Evolutionary conservation across 768 basidiomycete genomes (phyloP).

Genomic region (Trametes coccinea): DNA sequence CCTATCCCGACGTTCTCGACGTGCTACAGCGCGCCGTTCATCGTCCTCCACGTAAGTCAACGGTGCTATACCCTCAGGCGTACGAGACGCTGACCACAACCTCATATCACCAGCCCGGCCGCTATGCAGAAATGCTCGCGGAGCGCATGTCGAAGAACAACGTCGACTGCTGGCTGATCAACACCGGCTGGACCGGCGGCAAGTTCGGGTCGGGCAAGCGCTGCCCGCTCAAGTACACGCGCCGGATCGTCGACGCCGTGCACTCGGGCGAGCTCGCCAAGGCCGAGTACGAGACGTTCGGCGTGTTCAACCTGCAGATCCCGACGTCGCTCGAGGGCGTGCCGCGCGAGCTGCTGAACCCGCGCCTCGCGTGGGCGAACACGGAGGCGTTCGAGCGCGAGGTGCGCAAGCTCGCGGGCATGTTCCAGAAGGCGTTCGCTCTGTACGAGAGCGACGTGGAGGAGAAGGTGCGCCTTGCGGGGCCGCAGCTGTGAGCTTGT

Average conservation of each 20-base stretch:
- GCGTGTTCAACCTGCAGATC: slow-evolving; percentile 79
- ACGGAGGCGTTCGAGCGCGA: slow-evolving; percentile 90
- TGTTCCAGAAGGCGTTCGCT: slow-evolving; percentile 95
- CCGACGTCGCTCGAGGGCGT: slow-evolving; percentile 85
- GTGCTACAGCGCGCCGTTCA: slow-evolving; percentile 99
- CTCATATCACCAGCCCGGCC: slow-evolving; percentile 60
- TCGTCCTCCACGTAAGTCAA: slow-evolving; percentile 81
- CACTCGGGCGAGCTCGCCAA: slow-evolving; percentile 90
- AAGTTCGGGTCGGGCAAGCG: slow-evolving; percentile 92
- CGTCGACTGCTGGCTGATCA: slow-evolving; percentile 97
- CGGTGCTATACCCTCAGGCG: not conserved
- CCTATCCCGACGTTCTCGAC: slow-evolving; percentile 99
- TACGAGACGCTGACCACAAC: not conserved
- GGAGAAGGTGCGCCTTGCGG: slow-evolving; percentile 77
- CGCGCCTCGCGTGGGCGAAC: slow-evolving; percentile 81
- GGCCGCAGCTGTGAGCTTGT: slow-evolving; percentile 51
- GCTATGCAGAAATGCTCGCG: slow-evolving; percentile 97
- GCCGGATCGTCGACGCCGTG: slow-evolving; percentile 95
- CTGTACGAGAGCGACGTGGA: slow-evolving; percentile 88
- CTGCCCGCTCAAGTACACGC: slow-evolving; percentile 95
- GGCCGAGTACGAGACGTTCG: slow-evolving; percentile 84
- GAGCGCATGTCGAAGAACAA: slow-evolving; percentile 88
- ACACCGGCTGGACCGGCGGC: slow-evolving; percentile 97
- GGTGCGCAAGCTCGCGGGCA: slow-evolving; percentile 81
- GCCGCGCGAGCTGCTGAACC: slow-evolving; percentile 89